Evolutionary conservation across 1,139 yeast species (phyloP).

Genomic region (Suhomyces coccinellae): DNA sequence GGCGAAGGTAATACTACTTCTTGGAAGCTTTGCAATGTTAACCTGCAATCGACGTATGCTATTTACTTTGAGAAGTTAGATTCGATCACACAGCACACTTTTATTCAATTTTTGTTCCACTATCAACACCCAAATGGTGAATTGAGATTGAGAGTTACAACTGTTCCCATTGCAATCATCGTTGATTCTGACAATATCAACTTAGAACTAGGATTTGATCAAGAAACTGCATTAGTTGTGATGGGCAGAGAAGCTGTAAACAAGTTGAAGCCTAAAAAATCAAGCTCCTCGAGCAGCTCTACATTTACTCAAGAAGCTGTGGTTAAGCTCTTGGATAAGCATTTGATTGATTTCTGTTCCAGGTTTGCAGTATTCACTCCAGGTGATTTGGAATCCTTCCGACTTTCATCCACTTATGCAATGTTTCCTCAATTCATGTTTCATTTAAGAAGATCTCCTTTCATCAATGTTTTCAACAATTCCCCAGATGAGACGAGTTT

Average conservation of each 20-base stretch:
- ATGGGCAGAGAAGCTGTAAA: conserved; percentile 55
- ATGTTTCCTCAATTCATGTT: conserved; percentile 75
- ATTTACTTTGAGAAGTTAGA: conserved; percentile 55
- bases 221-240: conserved; percentile 68
- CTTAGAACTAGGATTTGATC: conserved; percentile 55
- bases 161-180: conserved; percentile 43
- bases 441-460: conserved; percentile 69
- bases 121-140: conserved; percentile 62
- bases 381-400: conserved; percentile 73
- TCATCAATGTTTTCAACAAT: conserved; percentile 68
- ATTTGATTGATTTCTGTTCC: conserved; percentile 79
- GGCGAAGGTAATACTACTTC: conserved; percentile 59
- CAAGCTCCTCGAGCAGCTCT: conserved; percentile 15
- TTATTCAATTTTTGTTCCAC: conserved; percentile 71
- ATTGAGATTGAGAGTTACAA: conserved; percentile 51
- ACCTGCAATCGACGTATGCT: conserved; percentile 59
- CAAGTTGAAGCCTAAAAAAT: conserved; percentile 38
- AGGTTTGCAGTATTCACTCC: conserved; percentile 86
- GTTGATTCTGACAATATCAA: conserved; percentile 45
- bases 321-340: conserved; percentile 82
- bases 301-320: conserved; percentile 30
- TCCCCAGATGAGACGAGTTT: conserved; percentile 81
- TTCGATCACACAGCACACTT: conserved; percentile 33
- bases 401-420: conserved; percentile 75
- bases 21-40: conserved; percentile 60